Evolutionary conservation across 169 alveolate genomes (phyloP).

Genomic region (Theileria parva): DNA sequence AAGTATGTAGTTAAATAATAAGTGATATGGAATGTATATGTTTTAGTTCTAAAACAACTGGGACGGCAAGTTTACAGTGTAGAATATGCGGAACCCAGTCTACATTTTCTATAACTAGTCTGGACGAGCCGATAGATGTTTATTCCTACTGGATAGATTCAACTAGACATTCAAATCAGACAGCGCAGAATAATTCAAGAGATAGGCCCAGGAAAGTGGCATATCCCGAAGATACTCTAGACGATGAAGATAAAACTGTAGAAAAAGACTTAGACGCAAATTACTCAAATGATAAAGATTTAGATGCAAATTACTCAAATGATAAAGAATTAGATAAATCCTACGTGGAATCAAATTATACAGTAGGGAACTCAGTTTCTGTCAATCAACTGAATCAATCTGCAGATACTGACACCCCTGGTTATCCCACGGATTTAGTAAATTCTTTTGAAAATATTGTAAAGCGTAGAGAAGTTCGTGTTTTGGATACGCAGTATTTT

Average conservation of each 20-base stretch:
- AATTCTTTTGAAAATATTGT: not conserved
- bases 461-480: not conserved
- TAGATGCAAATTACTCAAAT: too few species aligned
- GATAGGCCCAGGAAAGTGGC: not conserved
- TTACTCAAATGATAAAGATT: not conserved
- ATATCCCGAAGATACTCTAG: not conserved
- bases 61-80: slow-evolving; percentile 75
- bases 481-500: not conserved
- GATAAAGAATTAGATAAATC: not conserved
- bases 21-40: not conserved
- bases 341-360: too few species aligned
- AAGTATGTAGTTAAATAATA: not conserved
- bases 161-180: not conserved
- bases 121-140: slow-evolving; percentile 88
- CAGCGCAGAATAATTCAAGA: not conserved
- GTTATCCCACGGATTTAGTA: not conserved
- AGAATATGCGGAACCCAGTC: slow-evolving; percentile 86
- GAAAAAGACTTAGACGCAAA: not conserved
- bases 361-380: not conserved
- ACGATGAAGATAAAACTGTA: not conserved
- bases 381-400: not conserved
- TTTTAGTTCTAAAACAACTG: slow-evolving; percentile 1
- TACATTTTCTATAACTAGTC: slow-evolving; percentile 72
- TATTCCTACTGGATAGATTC: slow-evolving; percentile 89
- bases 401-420: not conserved